Evolutionary conservation across 1,284 basidiomycete genomes (phyloP).

Genomic region (Sanghuangporus sanghuang): DNA sequence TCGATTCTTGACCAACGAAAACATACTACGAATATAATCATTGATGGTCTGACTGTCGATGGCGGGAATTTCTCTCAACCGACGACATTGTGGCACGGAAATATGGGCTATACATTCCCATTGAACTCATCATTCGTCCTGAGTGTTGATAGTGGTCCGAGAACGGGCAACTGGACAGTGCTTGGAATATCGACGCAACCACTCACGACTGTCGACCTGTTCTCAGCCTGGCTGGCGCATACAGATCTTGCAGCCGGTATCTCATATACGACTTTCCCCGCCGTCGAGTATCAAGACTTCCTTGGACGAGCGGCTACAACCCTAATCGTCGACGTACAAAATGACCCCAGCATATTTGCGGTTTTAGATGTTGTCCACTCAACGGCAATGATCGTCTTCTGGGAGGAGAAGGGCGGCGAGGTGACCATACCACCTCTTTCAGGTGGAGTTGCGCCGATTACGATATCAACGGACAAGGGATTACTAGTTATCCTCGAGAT

Average conservation of each 20-base stretch:
- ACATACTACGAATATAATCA: conserved; percentile 36
- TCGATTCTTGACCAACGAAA: conserved; percentile 62
- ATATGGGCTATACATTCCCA: conserved; percentile 48
- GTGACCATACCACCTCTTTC: conserved; percentile 19
- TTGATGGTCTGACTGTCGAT: conserved; percentile 35
- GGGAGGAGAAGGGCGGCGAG: conserved; percentile 33
- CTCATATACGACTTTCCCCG: conserved; percentile 54
- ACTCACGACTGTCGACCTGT: conserved; percentile 48
- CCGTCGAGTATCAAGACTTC: conserved; percentile 33
- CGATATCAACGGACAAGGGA: conserved; percentile 36
- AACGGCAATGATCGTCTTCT: conserved; percentile 40
- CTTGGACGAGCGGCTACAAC: conserved; percentile 20
- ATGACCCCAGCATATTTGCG: conserved; percentile 39
- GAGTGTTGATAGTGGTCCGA: conserved; percentile 41
- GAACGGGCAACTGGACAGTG: conserved; percentile 54
- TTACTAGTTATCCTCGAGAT: conserved; percentile 40
- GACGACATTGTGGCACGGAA: conserved; percentile 50
- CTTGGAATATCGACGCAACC: conserved; percentile 58
- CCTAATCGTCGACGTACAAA: conserved; percentile 35
- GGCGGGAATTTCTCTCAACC: conserved; percentile 32
- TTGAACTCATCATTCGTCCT: conserved; percentile 24
- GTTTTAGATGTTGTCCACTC: conserved; percentile 33
- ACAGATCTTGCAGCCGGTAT: conserved; percentile 30
- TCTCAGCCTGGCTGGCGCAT: conserved; percentile 57
- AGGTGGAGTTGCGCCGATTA: conserved; percentile 28